These are phyloP conservation scores for Sodiomyces alkalinus DNA, from an alignment of 2,329 filamentous ascomycete species.

Conservation along the genomic window DNA sequence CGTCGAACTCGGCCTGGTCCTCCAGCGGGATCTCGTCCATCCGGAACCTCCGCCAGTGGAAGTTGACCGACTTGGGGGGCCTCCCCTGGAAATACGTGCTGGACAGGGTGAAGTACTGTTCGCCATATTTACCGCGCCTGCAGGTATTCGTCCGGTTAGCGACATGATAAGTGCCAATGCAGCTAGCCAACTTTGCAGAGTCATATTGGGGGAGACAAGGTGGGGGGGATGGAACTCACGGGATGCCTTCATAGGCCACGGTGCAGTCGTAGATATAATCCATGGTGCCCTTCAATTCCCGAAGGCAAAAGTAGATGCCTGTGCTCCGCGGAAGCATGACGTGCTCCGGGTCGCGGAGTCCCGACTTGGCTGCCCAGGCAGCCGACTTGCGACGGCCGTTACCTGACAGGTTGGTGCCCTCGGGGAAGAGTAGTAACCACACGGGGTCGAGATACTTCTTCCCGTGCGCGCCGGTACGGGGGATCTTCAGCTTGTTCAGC, in stretches of 20 bases:
- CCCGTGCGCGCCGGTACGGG: constrained; percentile 36
- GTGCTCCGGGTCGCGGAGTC: constrained; percentile 57
- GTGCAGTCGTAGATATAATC: constrained; percentile 90
- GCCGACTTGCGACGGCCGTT: constrained; percentile 58
- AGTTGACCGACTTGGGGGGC: constrained; percentile 87
- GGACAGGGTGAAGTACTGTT: constrained; percentile 73
- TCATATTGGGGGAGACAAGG: too few species aligned
- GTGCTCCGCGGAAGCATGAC: constrained; percentile 66
- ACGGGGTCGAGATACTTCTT: constrained; percentile 54
- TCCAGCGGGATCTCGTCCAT: constrained; percentile 69
- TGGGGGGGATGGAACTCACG: constrained; percentile 50
- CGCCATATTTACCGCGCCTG: constrained; percentile 70
- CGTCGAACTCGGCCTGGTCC: constrained; percentile 58
- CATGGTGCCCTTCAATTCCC: constrained; percentile 56
- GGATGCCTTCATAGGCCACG: constrained; percentile 85
- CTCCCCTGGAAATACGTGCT: constrained; percentile 82
- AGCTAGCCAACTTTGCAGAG: too few species aligned
- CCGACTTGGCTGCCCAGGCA: constrained; percentile 62
- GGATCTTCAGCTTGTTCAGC: constrained; percentile 50
- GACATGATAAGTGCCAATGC: constrained; percentile 1
- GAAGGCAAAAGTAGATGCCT: constrained; percentile 64
- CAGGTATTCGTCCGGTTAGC: too few species aligned
- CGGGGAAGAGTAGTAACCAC: constrained; percentile 82
- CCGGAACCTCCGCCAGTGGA: constrained; percentile 84
- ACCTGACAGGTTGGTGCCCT: constrained; percentile 66